A percentile compares a stretch with the other conserved stretches of the same genome.
phyloP scores from a whole-genome alignment of 257 asterid genomes.

The Solanum chmielewskii region DNA sequence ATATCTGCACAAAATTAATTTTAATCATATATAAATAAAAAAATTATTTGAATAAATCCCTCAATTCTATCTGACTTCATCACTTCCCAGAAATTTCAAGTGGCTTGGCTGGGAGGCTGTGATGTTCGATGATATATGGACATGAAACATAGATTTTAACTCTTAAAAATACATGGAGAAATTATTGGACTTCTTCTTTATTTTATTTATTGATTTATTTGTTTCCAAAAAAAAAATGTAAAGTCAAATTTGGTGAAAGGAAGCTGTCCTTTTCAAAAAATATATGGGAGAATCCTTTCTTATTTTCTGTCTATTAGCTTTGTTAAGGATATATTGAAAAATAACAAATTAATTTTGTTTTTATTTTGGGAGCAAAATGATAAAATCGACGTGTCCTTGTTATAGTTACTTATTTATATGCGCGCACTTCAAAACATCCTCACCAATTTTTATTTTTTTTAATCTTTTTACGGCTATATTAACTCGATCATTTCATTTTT shows the following conservation, averaged over 20 bases:
- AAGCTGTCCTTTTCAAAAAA: conserved; percentile 5
- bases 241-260: conserved; percentile 5
- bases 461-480: not conserved
- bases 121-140: conserved; percentile 6
- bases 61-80: not conserved
- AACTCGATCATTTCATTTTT: too few relatives aligned
- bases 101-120: conserved; percentile 21
- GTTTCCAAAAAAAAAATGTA: not conserved
- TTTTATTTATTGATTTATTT: not conserved
- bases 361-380: not conserved
- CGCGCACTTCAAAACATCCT: not conserved
- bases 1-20: too few relatives aligned
- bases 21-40: not conserved
- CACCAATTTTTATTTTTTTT: not conserved
- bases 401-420: not conserved
- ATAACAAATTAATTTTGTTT: not conserved
- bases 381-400: not conserved
- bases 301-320: conserved; percentile 7
- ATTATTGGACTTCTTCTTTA: not conserved
- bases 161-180: conserved; percentile 6
- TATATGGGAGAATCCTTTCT: conserved; percentile 9
- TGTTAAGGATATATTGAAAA: not conserved
- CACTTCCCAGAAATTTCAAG: conserved; percentile 16
- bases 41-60: not conserved
- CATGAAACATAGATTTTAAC: conserved; percentile 28